Percentiles rank a stretch among this genome's conserved stretches.
Conservation (phyloP, 192 early-diverging fungal species). For the Helicostylum pulchrum region DNA sequence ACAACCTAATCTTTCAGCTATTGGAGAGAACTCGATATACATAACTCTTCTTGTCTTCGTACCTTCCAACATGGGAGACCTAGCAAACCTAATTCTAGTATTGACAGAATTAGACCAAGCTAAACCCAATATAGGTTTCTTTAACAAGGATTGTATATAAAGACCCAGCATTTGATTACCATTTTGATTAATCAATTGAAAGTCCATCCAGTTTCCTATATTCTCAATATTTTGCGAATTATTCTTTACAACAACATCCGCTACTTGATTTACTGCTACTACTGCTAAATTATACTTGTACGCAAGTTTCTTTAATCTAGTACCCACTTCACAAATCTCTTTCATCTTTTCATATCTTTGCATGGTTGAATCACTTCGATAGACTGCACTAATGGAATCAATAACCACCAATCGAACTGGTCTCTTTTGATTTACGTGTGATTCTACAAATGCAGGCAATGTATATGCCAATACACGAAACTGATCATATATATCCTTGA, state of each 20-base stretch:
- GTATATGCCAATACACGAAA: slow-evolving; percentile 72
- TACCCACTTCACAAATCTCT: slow-evolving; percentile 58
- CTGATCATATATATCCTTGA: slow-evolving; percentile 68
- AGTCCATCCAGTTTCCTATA: slow-evolving; percentile 27
- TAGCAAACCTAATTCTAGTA: slow-evolving; percentile 56
- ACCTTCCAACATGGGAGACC: slow-evolving; percentile 24
- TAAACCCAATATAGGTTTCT: slow-evolving; percentile 69
- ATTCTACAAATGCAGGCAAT: slow-evolving; percentile 58
- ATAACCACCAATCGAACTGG: slow-evolving; percentile 71
- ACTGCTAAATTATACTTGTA: slow-evolving; percentile 61
- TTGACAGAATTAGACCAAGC: slow-evolving; percentile 75
- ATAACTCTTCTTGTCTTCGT: slow-evolving; percentile 13
- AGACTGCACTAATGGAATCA: slow-evolving; percentile 82
- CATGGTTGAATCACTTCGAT: slow-evolving; percentile 52
- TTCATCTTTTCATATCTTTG: slow-evolving; percentile 39
- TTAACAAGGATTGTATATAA: slow-evolving; percentile 37
- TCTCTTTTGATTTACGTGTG: slow-evolving; percentile 20
- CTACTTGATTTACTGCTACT: slow-evolving; percentile 83
- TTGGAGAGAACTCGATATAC: slow-evolving; percentile 29
- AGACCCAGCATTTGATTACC: slow-evolving; percentile 3
- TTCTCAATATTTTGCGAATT: slow-evolving; percentile 13
- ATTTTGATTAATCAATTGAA: slow-evolving; percentile 16
- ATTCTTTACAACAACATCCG: slow-evolving; percentile 36
- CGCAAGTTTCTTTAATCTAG: slow-evolving; percentile 59
- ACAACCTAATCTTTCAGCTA: slow-evolving; percentile 7